Base-by-base conservation (phyloP, 2,329 filamentous ascomycete genomes). In the Beauveria varroae region DNA sequence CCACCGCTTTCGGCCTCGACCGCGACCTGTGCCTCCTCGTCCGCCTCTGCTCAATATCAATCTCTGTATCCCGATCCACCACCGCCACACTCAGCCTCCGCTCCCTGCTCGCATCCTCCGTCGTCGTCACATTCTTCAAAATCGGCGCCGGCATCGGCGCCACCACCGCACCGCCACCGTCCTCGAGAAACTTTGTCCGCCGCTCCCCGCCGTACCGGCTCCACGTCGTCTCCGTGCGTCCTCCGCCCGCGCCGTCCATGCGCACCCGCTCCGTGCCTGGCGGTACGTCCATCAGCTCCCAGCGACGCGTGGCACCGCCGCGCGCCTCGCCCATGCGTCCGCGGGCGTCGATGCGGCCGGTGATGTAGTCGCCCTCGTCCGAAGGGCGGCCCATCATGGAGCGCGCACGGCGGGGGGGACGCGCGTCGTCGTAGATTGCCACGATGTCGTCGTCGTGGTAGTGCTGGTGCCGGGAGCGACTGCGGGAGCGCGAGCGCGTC, bases 271-370 rank as follows among this genome's bases (percentile, higher is more conserved):
- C 88, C 0, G 90, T 93, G 62, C 91, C 91, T 0, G 91, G 89
- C 1, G 90, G 91, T 44, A 96, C 87, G 73, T 96, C 91, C 43
- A 96, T 82, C 64, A 96, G 89, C 59, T 85, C 82, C 90, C 91
- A 96, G 68, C 86, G 88, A 65, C 84, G 86, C 41, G 88, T 91
- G 20, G 85, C 86, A 57, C 90, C 89, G 67, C 89, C 84, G 71
- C 82, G 86, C 24, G 88, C 89, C 73, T 93, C 90, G 57, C 88
- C 89, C 68, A 87, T 82, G 64, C 84, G 84, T 22, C 84, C 86
- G 34, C 89, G 84, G 16, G 78, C 74, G 65, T 85, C 80, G 64
- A 86, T 81, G 66, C 76, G 79, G 63, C 73, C 70, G 28, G 80
- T 81, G 64, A 86, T 80, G 63, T 89, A 87, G 47, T 85, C 79